Evolutionary conservation across 1,284 basidiomycete genomes (phyloP).

Genomic region (Uromyces viciae-fabae): DNA sequence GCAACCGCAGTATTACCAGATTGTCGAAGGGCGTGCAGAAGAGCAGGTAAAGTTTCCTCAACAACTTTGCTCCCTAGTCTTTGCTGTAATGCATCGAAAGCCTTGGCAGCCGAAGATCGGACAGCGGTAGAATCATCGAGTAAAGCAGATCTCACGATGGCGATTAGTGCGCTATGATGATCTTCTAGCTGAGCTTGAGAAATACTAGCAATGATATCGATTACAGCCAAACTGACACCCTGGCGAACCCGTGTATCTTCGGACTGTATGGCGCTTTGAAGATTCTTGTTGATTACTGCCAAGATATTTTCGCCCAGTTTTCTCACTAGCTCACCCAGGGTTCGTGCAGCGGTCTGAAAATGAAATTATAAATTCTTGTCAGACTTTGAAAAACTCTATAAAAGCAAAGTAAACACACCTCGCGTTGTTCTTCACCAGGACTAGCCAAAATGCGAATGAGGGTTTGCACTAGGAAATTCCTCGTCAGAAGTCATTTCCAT

Average conservation of each 20-base stretch:
- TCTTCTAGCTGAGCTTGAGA: constrained; percentile 81
- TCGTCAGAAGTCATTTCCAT: not conserved
- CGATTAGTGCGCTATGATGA: constrained; percentile 84
- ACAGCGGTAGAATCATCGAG: constrained; percentile 84
- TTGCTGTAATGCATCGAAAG: constrained; percentile 90
- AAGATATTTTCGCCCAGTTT: constrained; percentile 94
- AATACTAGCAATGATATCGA: constrained; percentile 84
- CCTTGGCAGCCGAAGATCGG: constrained; percentile 84
- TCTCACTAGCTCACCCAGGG: constrained; percentile 80
- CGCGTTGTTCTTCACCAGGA: constrained; percentile 37
- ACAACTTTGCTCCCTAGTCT: constrained; percentile 84
- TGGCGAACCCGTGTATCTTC: constrained; percentile 72
- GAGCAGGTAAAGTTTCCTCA: constrained; percentile 91
- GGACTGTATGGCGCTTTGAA: constrained; percentile 63
- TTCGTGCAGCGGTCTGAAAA: constrained; percentile 64
- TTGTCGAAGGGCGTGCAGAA: constrained; percentile 85
- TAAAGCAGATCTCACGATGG: constrained; percentile 75
- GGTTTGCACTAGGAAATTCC: constrained; percentile 32
- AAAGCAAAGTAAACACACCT: constrained; percentile 7
- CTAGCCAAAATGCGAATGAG: constrained; percentile 43
- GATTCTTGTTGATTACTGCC: constrained; percentile 73
- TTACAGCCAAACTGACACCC: constrained; percentile 81
- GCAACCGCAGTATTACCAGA: constrained; percentile 87
- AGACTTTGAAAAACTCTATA: not conserved
- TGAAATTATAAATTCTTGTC: not conserved